These are phyloP conservation scores for Mortierella sp. DNA, from an alignment of 371 early-diverging fungal genomes.

Conservation along the genomic window DNA sequence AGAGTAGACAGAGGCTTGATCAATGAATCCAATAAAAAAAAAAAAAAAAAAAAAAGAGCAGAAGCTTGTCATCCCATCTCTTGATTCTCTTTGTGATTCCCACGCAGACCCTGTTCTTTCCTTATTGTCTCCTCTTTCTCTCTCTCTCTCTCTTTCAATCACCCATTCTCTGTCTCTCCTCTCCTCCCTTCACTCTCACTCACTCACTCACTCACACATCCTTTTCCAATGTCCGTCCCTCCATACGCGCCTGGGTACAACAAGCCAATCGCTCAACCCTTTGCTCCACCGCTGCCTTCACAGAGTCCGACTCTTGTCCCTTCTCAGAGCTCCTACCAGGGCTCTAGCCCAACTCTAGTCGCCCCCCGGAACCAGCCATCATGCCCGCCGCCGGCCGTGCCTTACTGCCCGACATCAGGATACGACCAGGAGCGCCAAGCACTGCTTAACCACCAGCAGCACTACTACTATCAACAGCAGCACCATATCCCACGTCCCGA, in stretches of 20 bases:
- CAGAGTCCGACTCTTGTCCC: not conserved
- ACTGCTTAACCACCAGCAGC: slow-evolving; percentile 11
- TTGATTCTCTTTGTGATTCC: not conserved
- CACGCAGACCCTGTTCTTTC: not conserved
- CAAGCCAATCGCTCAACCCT: not conserved
- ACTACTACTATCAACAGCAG: slow-evolving; percentile 6
- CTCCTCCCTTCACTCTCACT: not conserved
- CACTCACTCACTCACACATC: not conserved
- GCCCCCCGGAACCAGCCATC: not conserved
- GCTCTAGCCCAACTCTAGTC: not conserved
- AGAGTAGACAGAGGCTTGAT: too few species aligned
- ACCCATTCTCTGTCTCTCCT: not conserved
- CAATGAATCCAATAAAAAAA: too few species aligned
- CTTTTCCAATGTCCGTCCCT: not conserved
- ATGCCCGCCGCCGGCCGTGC: not conserved
- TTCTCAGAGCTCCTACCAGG: not conserved
- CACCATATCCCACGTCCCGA: slow-evolving; percentile 1
- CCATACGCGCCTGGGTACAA: not conserved
- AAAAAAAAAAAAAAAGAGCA: too few species aligned
- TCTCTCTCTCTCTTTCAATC: slow-evolving; percentile 1
- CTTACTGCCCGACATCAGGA: not conserved
- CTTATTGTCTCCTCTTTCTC: not conserved
- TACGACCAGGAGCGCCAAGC: slow-evolving; percentile 5
- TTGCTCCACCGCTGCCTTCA: not conserved
- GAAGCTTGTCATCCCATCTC: not conserved